Evolutionary conservation across 2,329 filamentous ascomycete genomes (phyloP).

Genomic region (Fusarium secorum): DNA sequence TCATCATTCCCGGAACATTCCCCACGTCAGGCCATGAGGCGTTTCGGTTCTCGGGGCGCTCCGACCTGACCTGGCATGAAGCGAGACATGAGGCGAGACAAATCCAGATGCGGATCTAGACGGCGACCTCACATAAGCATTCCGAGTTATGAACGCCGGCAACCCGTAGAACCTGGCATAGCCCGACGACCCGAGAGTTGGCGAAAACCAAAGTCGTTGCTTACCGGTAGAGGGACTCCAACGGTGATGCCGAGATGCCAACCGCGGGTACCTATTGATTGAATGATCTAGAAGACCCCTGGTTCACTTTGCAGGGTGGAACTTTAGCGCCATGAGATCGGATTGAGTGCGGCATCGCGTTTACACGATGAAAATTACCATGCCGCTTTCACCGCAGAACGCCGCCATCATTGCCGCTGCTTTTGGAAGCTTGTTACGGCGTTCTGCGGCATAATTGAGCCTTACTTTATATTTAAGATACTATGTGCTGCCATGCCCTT

Average conservation of each 20-base stretch:
- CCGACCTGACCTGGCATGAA: conserved; percentile 17
- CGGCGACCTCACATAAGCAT: conserved; percentile 15
- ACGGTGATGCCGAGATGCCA: conserved; percentile 16
- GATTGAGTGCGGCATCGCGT: neutral
- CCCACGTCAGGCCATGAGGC: conserved; percentile 16
- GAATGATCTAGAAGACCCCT: neutral
- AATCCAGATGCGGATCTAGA: neutral
- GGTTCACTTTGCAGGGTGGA: neutral
- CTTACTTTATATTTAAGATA: conserved; percentile 13
- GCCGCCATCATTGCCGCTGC: conserved; percentile 21
- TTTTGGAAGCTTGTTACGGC: neutral
- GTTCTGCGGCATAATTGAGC: conserved; percentile 19
- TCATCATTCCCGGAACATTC: conserved; percentile 5
- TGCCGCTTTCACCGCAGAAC: conserved; percentile 18
- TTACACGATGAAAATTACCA: neutral
- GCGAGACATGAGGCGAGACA: conserved; percentile 2
- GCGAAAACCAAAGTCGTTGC: neutral
- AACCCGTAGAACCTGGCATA: neutral
- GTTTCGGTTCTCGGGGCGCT: conserved; percentile 17
- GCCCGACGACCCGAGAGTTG: neutral
- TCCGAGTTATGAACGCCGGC: neutral
- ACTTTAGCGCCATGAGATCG: neutral
- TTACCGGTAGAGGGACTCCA: neutral
- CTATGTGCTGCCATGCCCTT: neutral
- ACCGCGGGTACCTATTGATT: neutral